phyloP scores from a whole-genome alignment of 768 basidiomycete genomes.

The Collybiopsis confluens region DNA sequence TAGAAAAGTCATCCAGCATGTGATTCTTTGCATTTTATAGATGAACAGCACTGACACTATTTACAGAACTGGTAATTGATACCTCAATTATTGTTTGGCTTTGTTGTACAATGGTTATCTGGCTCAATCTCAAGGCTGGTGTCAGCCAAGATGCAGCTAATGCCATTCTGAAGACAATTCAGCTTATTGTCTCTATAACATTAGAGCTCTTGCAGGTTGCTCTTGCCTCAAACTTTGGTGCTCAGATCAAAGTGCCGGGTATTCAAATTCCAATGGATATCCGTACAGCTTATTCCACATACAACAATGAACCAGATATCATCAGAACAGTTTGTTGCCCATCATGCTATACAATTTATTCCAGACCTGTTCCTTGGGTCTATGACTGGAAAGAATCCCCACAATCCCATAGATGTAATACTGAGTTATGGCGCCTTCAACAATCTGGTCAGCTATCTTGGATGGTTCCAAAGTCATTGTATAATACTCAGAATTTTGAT shows the following conservation, averaged over 20 bases:
- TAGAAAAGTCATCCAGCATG: no score
- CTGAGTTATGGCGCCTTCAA: constrained; percentile 16
- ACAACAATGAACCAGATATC: not conserved
- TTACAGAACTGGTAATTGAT: no score
- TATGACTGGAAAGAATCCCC: constrained; percentile 17
- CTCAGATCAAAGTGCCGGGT: not conserved
- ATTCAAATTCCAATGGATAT: not conserved
- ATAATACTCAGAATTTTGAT: constrained; percentile 21
- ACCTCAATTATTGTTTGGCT: not conserved
- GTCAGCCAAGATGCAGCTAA: constrained; percentile 3
- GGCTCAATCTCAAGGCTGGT: constrained; percentile 7
- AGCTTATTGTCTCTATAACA: constrained; percentile 4
- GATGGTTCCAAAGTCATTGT: constrained; percentile 17
- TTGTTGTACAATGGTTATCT: constrained; percentile 7
- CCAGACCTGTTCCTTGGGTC: constrained; percentile 9
- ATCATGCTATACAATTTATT: constrained; percentile 18
- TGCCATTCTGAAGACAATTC: constrained; percentile 6
- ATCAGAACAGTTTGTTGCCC: not conserved
- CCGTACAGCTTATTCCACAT: not conserved
- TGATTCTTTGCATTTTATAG: no score
- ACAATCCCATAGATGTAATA: constrained; percentile 14
- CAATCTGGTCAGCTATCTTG: constrained; percentile 13
- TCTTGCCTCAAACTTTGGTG: not conserved
- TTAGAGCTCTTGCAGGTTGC: not conserved
- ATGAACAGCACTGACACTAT: no score